Conservation (phyloP, 768 basidiomycete genomes). For the Rhizopogon vulgaris region DNA sequence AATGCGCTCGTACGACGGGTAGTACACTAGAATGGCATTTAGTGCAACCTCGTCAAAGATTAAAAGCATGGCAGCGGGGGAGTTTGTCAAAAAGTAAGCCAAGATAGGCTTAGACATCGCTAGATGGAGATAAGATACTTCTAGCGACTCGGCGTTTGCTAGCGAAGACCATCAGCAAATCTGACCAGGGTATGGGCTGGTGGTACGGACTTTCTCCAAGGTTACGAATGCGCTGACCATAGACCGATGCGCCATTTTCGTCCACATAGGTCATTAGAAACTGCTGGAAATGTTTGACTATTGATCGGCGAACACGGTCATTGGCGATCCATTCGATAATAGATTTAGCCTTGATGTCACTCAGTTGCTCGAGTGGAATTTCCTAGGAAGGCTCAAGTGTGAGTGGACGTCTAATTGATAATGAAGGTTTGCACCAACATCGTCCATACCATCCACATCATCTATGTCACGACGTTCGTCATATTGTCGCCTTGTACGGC, state of each 20-base stretch:
- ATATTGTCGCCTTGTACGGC: conserved; percentile 83
- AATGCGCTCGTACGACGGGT: conserved; percentile 93
- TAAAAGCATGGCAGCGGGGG: conserved; percentile 84
- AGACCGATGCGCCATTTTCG: conserved; percentile 85
- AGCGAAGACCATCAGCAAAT: conserved; percentile 5
- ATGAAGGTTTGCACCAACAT: conserved; percentile 44
- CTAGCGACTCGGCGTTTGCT: conserved; percentile 97
- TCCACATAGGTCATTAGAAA: conserved; percentile 97
- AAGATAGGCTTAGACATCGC: conserved; percentile 89
- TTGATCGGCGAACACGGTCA: conserved; percentile 84
- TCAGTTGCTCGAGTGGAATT: conserved; percentile 90
- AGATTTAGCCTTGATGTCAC: conserved; percentile 96
- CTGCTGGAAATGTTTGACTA: conserved; percentile 87
- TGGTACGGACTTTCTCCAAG: conserved; percentile 81
- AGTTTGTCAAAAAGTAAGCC: conserved; percentile 96
- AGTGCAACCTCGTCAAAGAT: conserved; percentile 96
- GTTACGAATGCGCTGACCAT: conserved; percentile 88
- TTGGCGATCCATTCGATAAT: conserved; percentile 97
- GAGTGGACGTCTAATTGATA: conserved; percentile 5
- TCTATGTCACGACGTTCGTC: conserved; percentile 90
- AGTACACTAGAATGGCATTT: conserved; percentile 90
- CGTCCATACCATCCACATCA: conserved; percentile 85
- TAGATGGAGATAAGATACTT: conserved; percentile 95
- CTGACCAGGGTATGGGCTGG: conserved; percentile 3
- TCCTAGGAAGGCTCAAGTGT: conserved; percentile 46